Percentiles rank a stretch among this genome's conserved stretches.
phyloP scores from a whole-genome alignment of 768 basidiomycete genomes.

The Mycena amicta region DNA sequence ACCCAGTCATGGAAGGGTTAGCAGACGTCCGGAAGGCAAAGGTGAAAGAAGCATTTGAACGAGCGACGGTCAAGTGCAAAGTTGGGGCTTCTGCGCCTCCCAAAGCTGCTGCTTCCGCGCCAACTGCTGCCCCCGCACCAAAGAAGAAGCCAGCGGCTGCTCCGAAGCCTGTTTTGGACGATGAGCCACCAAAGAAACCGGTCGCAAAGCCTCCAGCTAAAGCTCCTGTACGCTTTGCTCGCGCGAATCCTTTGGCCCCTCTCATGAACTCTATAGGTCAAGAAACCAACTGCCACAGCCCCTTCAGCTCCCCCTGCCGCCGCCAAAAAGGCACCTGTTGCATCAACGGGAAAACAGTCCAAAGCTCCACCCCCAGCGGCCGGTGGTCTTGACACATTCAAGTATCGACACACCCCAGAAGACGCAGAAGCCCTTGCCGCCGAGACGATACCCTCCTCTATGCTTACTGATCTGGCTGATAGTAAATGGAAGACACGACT shows the following conservation, averaged over 20 bases:
- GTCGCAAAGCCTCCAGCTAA: conserved; percentile 48
- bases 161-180: conserved; percentile 28
- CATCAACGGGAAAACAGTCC: conserved; percentile 39
- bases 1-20: conserved; percentile 81
- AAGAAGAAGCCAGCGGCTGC: conserved; percentile 36
- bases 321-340: conserved; percentile 48
- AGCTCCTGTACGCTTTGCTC: conserved; percentile 30
- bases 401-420: conserved; percentile 89
- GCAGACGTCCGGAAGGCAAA: conserved; percentile 88
- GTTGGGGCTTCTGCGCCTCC: conserved; percentile 57
- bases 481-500: conserved; percentile 92
- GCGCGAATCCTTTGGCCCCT: conserved; percentile 1
- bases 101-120: conserved; percentile 36
- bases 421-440: conserved; percentile 84
- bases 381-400: conserved; percentile 77
- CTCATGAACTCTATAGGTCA: conserved; percentile 38
- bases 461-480: conserved; percentile 78
- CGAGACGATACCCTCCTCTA: conserved; percentile 69
- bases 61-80: conserved; percentile 90
- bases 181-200: conserved; percentile 38
- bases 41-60: conserved; percentile 92
- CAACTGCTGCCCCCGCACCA: conserved; percentile 31
- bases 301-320: conserved; percentile 35
- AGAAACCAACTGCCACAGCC: conserved; percentile 50
- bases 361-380: conserved; percentile 55